These are phyloP conservation scores for Hygrophorus pudorinus DNA, from an alignment of 768 basidiomycete genomes.

Conservation along the genomic window DNA sequence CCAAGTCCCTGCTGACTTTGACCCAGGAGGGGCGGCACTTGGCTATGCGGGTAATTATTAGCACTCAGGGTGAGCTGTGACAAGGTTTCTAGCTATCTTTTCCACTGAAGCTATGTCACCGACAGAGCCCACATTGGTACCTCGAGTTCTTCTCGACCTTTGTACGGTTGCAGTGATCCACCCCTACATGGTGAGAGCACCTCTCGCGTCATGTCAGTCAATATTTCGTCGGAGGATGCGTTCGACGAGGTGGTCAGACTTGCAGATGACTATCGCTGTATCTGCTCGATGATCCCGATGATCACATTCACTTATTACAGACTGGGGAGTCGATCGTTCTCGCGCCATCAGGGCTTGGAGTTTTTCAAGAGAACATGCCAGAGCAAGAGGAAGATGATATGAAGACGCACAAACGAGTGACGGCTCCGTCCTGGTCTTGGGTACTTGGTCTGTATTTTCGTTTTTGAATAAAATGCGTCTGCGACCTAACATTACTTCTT, in stretches of 20 bases:
- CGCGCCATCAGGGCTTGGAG: conserved; percentile 50
- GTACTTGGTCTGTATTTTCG: conserved; percentile 11
- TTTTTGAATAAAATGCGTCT: not conserved
- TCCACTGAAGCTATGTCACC: conserved; percentile 1
- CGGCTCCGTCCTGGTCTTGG: conserved; percentile 40
- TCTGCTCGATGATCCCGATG: not conserved
- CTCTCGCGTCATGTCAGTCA: conserved; percentile 57
- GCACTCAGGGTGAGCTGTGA: conserved; percentile 49
- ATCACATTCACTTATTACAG: conserved; percentile 22
- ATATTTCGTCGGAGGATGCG: conserved; percentile 46
- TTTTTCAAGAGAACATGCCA: conserved; percentile 18
- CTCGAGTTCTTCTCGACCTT: conserved; percentile 55
- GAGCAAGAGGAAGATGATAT: too few species aligned
- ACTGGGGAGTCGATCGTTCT: conserved; percentile 65
- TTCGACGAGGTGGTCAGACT: conserved; percentile 60
- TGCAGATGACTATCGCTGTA: conserved; percentile 37
- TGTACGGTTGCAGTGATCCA: conserved; percentile 60
- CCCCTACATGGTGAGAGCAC: conserved; percentile 69
- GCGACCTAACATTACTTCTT: too few species aligned
- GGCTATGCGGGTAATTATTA: conserved; percentile 63
- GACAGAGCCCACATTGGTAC: conserved; percentile 64
- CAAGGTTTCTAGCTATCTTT: not conserved
- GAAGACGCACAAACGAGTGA: conserved; percentile 53
- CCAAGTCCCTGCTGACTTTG: conserved; percentile 45
- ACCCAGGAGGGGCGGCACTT: conserved; percentile 64